Percentiles rank a stretch among this genome's conserved stretches.
These are phyloP conservation scores for Solanum medicagineum DNA, from an alignment of 257 asterid species.

Conservation along the genomic window DNA sequence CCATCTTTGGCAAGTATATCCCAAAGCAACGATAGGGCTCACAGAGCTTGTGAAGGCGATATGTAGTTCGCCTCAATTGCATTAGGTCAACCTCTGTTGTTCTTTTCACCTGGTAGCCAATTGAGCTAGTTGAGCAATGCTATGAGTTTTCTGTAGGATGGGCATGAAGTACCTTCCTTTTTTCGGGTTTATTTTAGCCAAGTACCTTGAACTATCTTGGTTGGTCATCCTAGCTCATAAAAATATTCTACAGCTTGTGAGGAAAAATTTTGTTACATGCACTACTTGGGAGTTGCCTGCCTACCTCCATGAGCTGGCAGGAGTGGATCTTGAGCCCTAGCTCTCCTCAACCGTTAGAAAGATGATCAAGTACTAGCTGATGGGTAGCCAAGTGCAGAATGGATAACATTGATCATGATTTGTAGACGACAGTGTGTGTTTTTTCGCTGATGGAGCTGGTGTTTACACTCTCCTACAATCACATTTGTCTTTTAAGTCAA, in stretches of 20 bases:
- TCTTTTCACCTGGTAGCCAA: background rate
- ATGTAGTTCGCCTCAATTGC: background rate
- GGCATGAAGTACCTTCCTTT: background rate
- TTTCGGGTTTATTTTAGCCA: background rate
- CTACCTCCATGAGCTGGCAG: background rate
- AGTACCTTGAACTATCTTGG: background rate
- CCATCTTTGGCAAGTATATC: background rate
- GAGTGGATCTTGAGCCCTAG: background rate
- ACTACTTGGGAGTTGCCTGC: background rate
- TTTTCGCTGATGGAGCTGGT: background rate
- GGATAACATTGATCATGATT: background rate
- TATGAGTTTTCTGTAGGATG: background rate
- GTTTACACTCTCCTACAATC: background rate
- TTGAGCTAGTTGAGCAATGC: background rate
- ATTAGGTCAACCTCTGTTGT: background rate
- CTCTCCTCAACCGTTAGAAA: background rate
- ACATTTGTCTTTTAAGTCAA: background rate
- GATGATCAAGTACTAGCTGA: background rate
- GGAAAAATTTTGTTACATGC: background rate
- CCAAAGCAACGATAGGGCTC: background rate
- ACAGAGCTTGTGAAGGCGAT: background rate
- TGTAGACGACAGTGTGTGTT: background rate
- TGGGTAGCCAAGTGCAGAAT: background rate
- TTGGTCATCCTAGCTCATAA: background rate
- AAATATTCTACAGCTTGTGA: background rate